These are phyloP conservation scores for Lumnitzera littorea DNA, from an alignment of 345 rosid species.

Conservation along the genomic window DNA sequence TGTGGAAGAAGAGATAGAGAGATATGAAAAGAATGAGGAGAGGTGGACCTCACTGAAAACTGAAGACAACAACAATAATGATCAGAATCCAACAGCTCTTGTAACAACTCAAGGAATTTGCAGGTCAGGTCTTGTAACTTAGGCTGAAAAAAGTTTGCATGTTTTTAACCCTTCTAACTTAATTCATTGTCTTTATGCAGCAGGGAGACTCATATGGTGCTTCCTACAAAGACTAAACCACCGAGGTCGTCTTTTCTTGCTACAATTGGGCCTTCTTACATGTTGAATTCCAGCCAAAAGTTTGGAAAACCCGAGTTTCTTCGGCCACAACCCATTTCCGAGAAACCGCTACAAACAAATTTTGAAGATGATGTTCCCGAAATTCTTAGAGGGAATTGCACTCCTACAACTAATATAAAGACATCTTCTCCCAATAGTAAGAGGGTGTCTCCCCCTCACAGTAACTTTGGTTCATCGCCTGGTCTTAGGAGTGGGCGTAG, in stretches of 20 bases:
- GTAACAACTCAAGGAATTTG: conserved; percentile 59
- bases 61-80: conserved; percentile 41
- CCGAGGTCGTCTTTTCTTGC: conserved; percentile 42
- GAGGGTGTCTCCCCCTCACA: conserved; percentile 89
- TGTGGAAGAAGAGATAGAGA: conserved; percentile 58
- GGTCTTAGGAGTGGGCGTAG: conserved; percentile 70
- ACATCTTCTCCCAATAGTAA: conserved; percentile 82
- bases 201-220: conserved; percentile 72
- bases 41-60: conserved; percentile 29
- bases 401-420: conserved; percentile 46
- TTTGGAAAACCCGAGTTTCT: conserved; percentile 36
- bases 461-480: conserved; percentile 48
- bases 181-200: conserved; percentile 2
- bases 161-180: background rate
- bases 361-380: conserved; percentile 60
- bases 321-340: conserved; percentile 33
- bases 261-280: conserved; percentile 38
- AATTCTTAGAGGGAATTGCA: conserved; percentile 35
- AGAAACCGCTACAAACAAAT: conserved; percentile 26
- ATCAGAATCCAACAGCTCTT: conserved; percentile 46
- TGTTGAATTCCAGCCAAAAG: conserved; percentile 20
- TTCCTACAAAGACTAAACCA: conserved; percentile 58
- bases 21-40: conserved; percentile 25
- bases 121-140: conserved; percentile 40
- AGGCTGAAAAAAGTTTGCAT: background rate